phyloP scores from a whole-genome alignment of 768 basidiomycete species.

The Boletus rubescentipes region DNA sequence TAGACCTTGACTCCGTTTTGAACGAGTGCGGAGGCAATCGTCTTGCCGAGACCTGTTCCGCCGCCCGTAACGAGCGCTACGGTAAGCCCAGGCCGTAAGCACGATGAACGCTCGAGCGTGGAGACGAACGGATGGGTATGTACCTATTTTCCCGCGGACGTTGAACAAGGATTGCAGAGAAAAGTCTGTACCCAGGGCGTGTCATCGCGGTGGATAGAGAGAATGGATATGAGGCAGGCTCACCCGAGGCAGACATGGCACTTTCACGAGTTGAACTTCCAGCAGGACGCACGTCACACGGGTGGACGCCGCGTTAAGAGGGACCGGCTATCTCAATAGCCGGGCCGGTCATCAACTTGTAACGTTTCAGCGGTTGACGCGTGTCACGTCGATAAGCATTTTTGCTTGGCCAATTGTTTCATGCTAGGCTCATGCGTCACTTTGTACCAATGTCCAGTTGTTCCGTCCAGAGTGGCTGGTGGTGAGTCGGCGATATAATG shows the following conservation, averaged over 20 bases:
- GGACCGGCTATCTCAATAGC: not conserved
- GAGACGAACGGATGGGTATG: conserved; percentile 12
- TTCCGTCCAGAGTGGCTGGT: not conserved
- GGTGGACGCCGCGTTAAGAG: too few species aligned
- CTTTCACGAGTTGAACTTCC: not conserved
- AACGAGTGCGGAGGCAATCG: conserved; percentile 81
- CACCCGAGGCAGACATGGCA: conserved; percentile 18
- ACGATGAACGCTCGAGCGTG: not conserved
- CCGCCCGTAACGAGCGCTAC: conserved; percentile 81
- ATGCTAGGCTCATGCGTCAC: not conserved
- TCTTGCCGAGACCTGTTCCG: conserved; percentile 78
- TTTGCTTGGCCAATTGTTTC: too few species aligned
- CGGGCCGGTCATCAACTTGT: not conserved
- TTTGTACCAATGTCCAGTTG: not conserved
- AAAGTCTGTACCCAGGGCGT: conserved; percentile 40
- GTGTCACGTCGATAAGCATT: not conserved
- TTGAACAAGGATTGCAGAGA: conserved; percentile 55
- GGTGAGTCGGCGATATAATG: not conserved
- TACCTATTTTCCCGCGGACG: conserved; percentile 70
- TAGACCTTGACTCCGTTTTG: conserved; percentile 89
- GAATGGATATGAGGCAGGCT: not conserved
- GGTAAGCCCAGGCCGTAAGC: not conserved
- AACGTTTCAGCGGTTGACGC: not conserved
- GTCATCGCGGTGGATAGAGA: not conserved
- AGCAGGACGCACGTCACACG: not conserved